phyloP scores from a whole-genome alignment of 2,329 filamentous ascomycete genomes.

The Claviceps humidiphila region DNA sequence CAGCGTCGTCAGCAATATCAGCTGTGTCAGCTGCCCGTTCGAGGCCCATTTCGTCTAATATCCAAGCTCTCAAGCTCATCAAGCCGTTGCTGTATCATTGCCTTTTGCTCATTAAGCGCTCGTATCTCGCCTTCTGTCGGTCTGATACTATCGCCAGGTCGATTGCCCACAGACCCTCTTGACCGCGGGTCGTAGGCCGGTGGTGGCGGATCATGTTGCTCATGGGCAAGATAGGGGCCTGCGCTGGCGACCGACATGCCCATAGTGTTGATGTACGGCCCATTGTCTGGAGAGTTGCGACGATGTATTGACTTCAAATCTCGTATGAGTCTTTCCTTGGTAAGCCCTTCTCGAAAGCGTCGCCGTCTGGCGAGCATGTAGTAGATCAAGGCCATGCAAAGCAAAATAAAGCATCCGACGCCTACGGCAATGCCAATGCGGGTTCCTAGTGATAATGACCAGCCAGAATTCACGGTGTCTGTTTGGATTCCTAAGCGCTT shows the following conservation, averaged over 20 bases:
- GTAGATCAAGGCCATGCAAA: conserved; percentile 14
- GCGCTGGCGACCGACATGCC: conserved; percentile 1
- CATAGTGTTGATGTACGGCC: background rate
- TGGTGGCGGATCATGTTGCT: conserved; percentile 15
- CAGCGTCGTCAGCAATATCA: background rate
- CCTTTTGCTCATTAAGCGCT: conserved; percentile 21
- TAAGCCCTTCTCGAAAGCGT: conserved; percentile 9
- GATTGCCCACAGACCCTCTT: conserved; percentile 12
- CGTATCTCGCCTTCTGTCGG: conserved; percentile 18
- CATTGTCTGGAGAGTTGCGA: background rate
- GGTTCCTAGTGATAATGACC: conserved; percentile 16
- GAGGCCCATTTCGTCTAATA: background rate
- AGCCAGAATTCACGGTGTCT: conserved; percentile 11
- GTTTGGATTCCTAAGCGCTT: conserved; percentile 20
- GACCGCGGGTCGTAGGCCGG: conserved; percentile 19
- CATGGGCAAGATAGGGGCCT: background rate
- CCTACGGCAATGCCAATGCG: conserved; percentile 24
- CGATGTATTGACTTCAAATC: conserved; percentile 5
- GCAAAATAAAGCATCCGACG: conserved; percentile 16
- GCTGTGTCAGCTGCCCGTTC: background rate
- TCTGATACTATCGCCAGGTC: conserved; percentile 10
- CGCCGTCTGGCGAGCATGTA: conserved; percentile 15
- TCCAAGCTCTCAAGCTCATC: conserved; percentile 17
- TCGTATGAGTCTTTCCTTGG: conserved; percentile 6
- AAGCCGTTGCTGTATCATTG: conserved; percentile 21